Conservation (phyloP, 805 yeast species). For the Saturnispora ahearnii region DNA sequence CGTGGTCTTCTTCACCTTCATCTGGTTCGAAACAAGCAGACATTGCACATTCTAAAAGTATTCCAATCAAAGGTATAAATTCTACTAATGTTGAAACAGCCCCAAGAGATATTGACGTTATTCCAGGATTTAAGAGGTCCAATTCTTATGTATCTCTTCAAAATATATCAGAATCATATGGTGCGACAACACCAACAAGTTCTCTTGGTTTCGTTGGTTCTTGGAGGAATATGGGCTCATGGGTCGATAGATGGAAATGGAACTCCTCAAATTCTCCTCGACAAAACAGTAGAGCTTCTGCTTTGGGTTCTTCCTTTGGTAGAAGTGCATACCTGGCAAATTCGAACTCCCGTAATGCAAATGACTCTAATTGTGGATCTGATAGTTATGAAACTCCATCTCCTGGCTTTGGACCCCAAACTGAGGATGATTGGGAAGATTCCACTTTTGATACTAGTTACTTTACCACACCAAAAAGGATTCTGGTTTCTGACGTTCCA, state of each 20-base stretch:
- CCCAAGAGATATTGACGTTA: conserved; percentile 7
- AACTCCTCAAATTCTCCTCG: conserved; percentile 3
- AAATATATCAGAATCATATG: conserved; percentile 31
- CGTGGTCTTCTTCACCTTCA: background rate
- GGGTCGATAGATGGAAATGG: conserved; percentile 24
- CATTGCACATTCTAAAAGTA: conserved; percentile 11
- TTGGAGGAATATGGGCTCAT: conserved; percentile 26
- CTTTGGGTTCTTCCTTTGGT: conserved; percentile 11
- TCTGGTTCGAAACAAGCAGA: background rate
- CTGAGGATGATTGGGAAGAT: conserved; percentile 5
- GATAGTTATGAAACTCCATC: background rate
- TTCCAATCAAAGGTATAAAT: conserved; percentile 8
- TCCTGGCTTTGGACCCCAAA: conserved; percentile 3
- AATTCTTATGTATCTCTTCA: conserved; percentile 30
- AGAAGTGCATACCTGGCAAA: conserved; percentile 3
- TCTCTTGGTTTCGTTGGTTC: conserved; percentile 17
- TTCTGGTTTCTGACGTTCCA: background rate
- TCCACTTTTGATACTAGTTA: background rate
- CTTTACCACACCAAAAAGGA: background rate
- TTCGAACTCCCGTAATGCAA: background rate
- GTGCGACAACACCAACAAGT: conserved; percentile 13
- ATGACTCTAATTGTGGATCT: background rate
- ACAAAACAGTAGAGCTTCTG: conserved; percentile 4
- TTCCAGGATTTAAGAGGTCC: conserved; percentile 19
- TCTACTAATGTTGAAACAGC: conserved; percentile 16